A percentile compares a stretch with the other conserved stretches of the same genome.
phyloP scores from a whole-genome alignment of 768 basidiomycete genomes.

The Lentinula aciculospora region DNA sequence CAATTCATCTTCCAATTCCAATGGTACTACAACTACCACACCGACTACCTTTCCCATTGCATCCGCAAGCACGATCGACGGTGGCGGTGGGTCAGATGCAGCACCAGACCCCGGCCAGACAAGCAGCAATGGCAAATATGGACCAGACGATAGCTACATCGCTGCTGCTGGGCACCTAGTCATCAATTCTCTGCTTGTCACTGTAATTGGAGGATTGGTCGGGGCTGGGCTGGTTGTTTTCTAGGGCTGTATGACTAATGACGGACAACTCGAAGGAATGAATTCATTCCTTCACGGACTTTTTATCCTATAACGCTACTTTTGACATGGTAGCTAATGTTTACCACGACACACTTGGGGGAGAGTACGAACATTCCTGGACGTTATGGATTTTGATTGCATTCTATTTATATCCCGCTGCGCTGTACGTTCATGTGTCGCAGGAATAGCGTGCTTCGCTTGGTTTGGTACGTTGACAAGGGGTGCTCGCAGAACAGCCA shows the following conservation, averaged over 20 bases:
- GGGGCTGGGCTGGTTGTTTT: conserved; percentile 1
- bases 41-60: conserved; percentile 1
- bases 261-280: not conserved
- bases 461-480: too few relatives aligned
- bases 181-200: not conserved
- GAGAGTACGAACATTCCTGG: not conserved
- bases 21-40: not conserved
- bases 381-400: not conserved
- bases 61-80: not conserved
- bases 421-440: not conserved
- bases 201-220: not conserved
- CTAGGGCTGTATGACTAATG: not conserved
- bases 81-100: conserved; percentile 2
- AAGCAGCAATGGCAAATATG: not conserved
- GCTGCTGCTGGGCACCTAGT: conserved; percentile 1
- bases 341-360: not conserved
- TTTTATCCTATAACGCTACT: not conserved
- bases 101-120: conserved; percentile 5
- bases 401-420: not conserved
- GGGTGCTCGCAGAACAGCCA: too few relatives aligned
- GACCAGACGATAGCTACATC: conserved; percentile 1
- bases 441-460: not conserved
- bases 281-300: not conserved
- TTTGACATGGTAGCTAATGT: not conserved
- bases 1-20: not conserved